Percentiles rank a stretch among this genome's conserved stretches.
phyloP scores from a whole-genome alignment of 371 early-diverging fungal genomes.

The Mucor saturninus region DNA sequence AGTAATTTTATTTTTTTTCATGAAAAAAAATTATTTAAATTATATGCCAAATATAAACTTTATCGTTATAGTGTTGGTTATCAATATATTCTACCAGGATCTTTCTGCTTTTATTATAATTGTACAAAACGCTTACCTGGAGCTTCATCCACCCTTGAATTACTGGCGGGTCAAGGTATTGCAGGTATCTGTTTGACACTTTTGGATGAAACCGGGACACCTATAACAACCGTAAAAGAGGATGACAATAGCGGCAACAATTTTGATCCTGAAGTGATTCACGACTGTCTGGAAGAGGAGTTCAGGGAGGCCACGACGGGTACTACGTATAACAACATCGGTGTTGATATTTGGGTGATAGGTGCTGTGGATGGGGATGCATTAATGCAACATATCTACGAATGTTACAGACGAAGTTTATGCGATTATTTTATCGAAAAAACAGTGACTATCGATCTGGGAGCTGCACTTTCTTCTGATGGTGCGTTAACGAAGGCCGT shows the following conservation, averaged over 20 bases:
- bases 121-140: constrained; percentile 50
- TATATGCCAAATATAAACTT: not conserved
- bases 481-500: constrained; percentile 23
- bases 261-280: constrained; percentile 36
- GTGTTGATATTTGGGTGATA: constrained; percentile 75
- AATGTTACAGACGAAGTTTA: constrained; percentile 65
- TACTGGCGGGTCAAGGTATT: constrained; percentile 70
- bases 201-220: constrained; percentile 47
- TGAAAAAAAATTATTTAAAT: not conserved
- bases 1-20: too few relatives aligned
- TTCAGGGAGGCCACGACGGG: constrained; percentile 34
- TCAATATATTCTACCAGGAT: constrained; percentile 24
- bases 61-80: not conserved
- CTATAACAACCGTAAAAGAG: constrained; percentile 35
- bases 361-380: constrained; percentile 63
- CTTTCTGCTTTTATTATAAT: constrained; percentile 52
- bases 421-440: constrained; percentile 80
- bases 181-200: constrained; percentile 73
- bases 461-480: constrained; percentile 26
- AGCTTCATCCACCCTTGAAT: constrained; percentile 38
- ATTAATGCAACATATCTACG: constrained; percentile 58
- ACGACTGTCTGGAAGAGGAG: constrained; percentile 39
- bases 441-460: constrained; percentile 54
- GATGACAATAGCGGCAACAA: constrained; percentile 18
- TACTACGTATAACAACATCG: constrained; percentile 46